Conservation (phyloP, 23 red algal species). For the Gracilariopsis chorda region DNA sequence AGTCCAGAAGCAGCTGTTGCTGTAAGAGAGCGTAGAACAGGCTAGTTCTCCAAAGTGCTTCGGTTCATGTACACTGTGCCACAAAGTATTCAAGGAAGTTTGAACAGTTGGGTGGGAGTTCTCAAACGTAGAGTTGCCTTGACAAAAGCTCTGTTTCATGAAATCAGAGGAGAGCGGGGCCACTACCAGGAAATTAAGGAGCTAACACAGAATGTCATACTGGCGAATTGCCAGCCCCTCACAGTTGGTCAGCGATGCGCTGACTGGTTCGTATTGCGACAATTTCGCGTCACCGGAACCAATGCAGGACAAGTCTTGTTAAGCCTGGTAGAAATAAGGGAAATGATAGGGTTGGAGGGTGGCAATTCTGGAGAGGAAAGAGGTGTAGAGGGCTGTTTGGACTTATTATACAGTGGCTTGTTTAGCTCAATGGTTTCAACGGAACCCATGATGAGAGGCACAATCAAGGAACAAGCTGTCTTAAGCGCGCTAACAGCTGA, state of each 20-base stretch:
- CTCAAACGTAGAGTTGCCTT: no score
- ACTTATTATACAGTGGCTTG: neutral
- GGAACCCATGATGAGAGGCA: neutral
- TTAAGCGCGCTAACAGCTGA: neutral
- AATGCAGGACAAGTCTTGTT: neutral
- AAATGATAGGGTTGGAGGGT: neutral
- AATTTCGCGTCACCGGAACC: neutral
- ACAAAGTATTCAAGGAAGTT: neutral
- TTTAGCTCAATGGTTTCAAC: neutral
- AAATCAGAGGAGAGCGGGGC: neutral
- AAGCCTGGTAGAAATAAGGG: neutral
- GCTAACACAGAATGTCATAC: neutral
- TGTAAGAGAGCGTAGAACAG: neutral
- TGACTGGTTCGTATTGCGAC: neutral
- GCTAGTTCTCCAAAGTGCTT: neutral
- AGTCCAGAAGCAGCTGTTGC: no score
- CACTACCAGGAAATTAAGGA: neutral
- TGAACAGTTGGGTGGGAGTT: constrained; percentile 21
- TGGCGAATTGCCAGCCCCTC: neutral
- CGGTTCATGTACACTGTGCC: constrained; percentile 15
- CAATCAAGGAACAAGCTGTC: neutral
- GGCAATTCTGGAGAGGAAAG: neutral
- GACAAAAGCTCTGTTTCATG: no score
- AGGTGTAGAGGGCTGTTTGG: neutral
- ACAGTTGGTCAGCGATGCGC: neutral